phyloP scores from a whole-genome alignment of 2,329 filamentous ascomycete genomes.

The Beauveria sp. region DNA sequence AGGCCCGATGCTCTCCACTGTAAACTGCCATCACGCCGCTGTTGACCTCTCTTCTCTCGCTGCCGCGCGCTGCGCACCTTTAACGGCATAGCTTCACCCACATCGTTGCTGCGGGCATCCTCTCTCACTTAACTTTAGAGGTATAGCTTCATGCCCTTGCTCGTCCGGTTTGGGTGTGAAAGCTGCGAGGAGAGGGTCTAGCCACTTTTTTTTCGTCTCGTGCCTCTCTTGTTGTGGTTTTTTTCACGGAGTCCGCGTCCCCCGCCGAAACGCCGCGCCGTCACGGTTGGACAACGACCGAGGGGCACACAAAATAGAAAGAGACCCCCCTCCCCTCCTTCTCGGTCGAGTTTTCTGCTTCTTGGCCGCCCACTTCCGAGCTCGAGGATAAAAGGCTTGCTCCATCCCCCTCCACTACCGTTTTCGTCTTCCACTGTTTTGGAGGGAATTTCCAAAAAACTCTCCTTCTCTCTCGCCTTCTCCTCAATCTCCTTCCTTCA shows the following conservation, averaged over 20 bases:
- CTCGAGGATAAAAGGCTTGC: constrained; percentile 5
- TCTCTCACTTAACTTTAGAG: constrained; percentile 12
- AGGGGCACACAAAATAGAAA: not conserved
- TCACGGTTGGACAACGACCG: not conserved
- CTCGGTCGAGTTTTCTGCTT: not conserved
- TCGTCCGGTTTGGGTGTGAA: not conserved
- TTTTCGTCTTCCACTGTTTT: not conserved
- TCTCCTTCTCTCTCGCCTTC: not conserved
- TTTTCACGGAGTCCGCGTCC: not conserved
- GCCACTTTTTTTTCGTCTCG: not conserved
- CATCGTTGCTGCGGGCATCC: not conserved
- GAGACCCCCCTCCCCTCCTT: not conserved
- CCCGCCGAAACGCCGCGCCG: constrained; percentile 7
- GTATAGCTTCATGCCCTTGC: constrained; percentile 10
- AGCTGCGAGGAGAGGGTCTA: not conserved
- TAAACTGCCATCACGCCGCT: not conserved
- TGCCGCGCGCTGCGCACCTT: constrained; percentile 6
- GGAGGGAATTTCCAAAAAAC: not conserved
- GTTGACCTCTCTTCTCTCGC: not conserved
- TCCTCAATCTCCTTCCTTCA: not conserved
- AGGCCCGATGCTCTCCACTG: no score
- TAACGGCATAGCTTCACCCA: constrained; percentile 13
- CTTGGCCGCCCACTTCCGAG: constrained; percentile 8
- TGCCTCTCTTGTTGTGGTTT: not conserved
- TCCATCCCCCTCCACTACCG: not conserved